Evolutionary conservation across 345 rosid genomes (phyloP).

Genomic region (Eucalyptus marginata): DNA sequence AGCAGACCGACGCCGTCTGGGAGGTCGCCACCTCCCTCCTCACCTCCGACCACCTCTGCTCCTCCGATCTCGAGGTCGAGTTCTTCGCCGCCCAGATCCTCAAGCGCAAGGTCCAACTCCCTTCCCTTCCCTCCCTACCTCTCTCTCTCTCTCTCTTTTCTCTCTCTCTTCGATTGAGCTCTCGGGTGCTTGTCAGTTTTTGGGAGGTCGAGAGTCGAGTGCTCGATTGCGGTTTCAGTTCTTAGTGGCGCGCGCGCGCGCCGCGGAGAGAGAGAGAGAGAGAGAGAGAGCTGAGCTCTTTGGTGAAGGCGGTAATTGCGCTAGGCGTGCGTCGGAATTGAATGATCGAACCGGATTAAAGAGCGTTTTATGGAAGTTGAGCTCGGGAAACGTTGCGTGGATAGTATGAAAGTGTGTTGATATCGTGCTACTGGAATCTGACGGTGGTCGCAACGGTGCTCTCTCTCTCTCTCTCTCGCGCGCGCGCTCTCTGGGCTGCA

Average conservation of each 20-base stretch:
- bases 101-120: constrained; percentile 61
- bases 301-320: neutral
- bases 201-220: neutral
- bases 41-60: constrained; percentile 39
- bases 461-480: neutral
- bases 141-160: neutral
- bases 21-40: constrained; percentile 86
- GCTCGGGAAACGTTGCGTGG: neutral
- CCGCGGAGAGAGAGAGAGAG: neutral
- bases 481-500: neutral
- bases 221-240: neutral
- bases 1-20: constrained; percentile 87
- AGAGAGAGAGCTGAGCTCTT: neutral
- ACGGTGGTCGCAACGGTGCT: neutral
- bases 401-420: neutral
- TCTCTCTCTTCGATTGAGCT: neutral
- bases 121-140: neutral
- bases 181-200: neutral
- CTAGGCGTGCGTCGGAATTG: neutral
- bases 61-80: constrained; percentile 63
- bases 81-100: constrained; percentile 98
- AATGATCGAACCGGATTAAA: neutral
- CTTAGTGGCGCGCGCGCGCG: neutral
- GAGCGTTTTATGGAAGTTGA: neutral
- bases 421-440: neutral